phyloP scores from a whole-genome alignment of 2,329 filamentous ascomycete genomes.

The Allantophomopsis cytisporea region DNA sequence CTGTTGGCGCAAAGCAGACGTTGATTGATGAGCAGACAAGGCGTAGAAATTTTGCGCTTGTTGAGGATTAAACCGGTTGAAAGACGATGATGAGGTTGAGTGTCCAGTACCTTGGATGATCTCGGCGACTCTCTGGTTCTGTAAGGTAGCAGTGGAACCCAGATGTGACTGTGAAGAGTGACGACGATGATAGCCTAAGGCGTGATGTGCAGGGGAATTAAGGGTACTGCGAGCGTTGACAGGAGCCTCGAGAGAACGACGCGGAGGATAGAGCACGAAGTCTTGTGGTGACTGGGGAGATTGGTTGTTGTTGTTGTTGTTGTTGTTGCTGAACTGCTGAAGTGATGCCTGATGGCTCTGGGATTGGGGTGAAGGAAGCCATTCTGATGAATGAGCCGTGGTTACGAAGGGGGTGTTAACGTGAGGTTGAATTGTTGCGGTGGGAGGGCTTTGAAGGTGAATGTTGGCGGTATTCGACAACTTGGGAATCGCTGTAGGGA shows the following conservation, averaged over 20 bases:
- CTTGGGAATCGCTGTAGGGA: not conserved
- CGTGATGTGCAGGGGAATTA: slow-evolving; percentile 18
- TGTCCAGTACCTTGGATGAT: slow-evolving; percentile 45
- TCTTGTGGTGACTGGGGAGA: slow-evolving; percentile 43
- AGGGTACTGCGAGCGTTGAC: slow-evolving; percentile 17
- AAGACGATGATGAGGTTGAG: slow-evolving; percentile 35
- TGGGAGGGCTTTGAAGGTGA: not conserved
- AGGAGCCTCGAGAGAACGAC: slow-evolving; percentile 14
- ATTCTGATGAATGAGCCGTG: not conserved
- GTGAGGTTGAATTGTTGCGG: not conserved
- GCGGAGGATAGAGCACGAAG: slow-evolving; percentile 57
- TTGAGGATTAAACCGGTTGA: slow-evolving; percentile 39
- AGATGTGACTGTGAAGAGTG: slow-evolving; percentile 37
- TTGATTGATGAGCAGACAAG: slow-evolving; percentile 49
- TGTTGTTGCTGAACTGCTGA: slow-evolving; percentile 4
- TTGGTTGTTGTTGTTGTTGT: slow-evolving; percentile 24
- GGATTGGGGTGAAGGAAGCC: slow-evolving; percentile 2
- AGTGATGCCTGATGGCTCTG: slow-evolving; percentile 3
- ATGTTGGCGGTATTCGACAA: not conserved
- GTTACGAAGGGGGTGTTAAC: slow-evolving; percentile 1
- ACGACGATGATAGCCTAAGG: slow-evolving; percentile 29
- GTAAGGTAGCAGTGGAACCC: slow-evolving; percentile 32
- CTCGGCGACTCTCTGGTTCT: slow-evolving; percentile 45
- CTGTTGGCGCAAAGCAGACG: slow-evolving; percentile 38
- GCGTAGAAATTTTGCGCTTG: slow-evolving; percentile 47